Base-by-base conservation (phyloP, 495 filamentous ascomycete genomes). In the Hypoxylon intermedium region DNA sequence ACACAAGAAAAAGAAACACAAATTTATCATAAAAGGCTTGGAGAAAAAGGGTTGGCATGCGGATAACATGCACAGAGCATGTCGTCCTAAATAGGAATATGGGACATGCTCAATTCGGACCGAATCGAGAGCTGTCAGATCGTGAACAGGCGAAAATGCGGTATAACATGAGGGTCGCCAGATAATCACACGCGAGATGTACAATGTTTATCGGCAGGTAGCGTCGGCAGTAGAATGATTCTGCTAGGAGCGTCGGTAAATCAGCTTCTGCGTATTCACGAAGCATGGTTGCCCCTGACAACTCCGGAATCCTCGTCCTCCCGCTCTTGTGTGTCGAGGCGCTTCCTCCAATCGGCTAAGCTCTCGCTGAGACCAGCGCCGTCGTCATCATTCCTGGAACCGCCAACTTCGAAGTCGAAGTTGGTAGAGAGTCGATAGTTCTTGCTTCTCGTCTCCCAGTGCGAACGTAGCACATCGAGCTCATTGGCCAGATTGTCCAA, bases 381-480 rank as follows among this genome's bases (percentile, higher is more conserved):
- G 4, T 78, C 80, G 15, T 82, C 75, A 18, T 75, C 76, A 38
- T 81, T 82, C 60, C 79, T 83, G 45, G 81, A 85, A 9, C 54
- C 37, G 13, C 61, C 33, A 51, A 83, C 79, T 58, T 97, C 93
- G 58, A 94, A 89, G 67, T 97, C 93, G 67, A 96, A 93, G 11
- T 84, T 78, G 63, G 86, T 93, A 71, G 89, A 93, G 38, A 96
- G 77, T 12, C 93, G 87, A 70, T 97, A 97, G 60, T 89, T 93
- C 74, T 93, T 93, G 75, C 93, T 97, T 34, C 92, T 97, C 40
- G 88, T 88, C 74, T 98, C 93, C 93, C 95, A 98, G 57, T 96
- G 94, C 26, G 78, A 87, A 26, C 93, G 87, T 33, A 98, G 81
- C 13, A 88, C 83, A 53, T 98, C 94, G 3, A 99, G 84, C 74